phyloP scores from a whole-genome alignment of 2,329 filamentous ascomycete genomes.

The Alternaria sp. region DNA sequence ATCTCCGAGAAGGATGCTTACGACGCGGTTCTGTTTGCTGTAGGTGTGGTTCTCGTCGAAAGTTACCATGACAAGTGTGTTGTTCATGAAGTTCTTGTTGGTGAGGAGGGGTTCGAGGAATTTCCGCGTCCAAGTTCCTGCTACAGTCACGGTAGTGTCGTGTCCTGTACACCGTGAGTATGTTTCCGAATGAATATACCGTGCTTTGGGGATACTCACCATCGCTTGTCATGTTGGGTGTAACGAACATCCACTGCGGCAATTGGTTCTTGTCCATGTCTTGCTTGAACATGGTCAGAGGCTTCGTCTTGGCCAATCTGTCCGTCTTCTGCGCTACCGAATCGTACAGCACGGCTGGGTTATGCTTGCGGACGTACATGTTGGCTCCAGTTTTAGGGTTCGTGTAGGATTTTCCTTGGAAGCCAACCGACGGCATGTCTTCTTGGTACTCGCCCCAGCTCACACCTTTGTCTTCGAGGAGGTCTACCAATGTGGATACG shows the following conservation, averaged over 20 bases:
- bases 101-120: conserved; percentile 77
- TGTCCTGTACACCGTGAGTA: conserved; percentile 55
- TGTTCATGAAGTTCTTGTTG: conserved; percentile 76
- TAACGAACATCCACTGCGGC: conserved; percentile 48
- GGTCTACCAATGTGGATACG: conserved; percentile 52
- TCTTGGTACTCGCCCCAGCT: conserved; percentile 75
- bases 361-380: conserved; percentile 86
- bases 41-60: conserved; percentile 84
- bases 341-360: conserved; percentile 72
- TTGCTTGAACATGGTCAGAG: conserved; percentile 71
- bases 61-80: conserved; percentile 77
- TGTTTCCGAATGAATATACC: neutral
- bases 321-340: conserved; percentile 67
- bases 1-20: conserved; percentile 77
- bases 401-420: conserved; percentile 67
- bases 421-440: conserved; percentile 78
- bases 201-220: conserved; percentile 50
- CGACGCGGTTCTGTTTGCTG: conserved; percentile 71
- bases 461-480: conserved; percentile 54
- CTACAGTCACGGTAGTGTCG: conserved; percentile 74
- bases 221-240: conserved; percentile 77
- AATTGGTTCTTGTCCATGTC: conserved; percentile 35
- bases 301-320: conserved; percentile 76
- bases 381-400: conserved; percentile 73
- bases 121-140: conserved; percentile 71